These are phyloP conservation scores for Friedmanniomyces endolithicus DNA, from an alignment of 495 filamentous ascomycete species.

Conservation along the genomic window DNA sequence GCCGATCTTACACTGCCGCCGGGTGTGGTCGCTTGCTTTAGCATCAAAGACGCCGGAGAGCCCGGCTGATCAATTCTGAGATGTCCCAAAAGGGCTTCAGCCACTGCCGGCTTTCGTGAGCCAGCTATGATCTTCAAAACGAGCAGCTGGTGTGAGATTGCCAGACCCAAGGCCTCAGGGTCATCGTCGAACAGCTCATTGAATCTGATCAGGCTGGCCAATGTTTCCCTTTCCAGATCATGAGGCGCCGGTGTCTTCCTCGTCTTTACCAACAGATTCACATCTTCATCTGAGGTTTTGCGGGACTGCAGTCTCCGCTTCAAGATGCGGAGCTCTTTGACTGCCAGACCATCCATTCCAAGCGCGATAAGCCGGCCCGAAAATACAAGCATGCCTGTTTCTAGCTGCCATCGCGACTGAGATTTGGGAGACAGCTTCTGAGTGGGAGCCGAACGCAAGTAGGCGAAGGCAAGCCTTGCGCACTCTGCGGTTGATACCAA, in stretches of 20 bases:
- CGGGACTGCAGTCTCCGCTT: constrained; percentile 42
- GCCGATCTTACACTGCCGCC: constrained; percentile 43
- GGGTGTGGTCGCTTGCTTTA: constrained; percentile 37
- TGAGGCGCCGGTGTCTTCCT: neutral
- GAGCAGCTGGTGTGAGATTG: constrained; percentile 33
- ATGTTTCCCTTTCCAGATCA: constrained; percentile 28
- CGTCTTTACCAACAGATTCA: neutral
- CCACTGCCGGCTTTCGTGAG: constrained; percentile 27
- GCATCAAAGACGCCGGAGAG: constrained; percentile 56
- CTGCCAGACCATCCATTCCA: constrained; percentile 60
- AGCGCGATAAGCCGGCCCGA: constrained; percentile 59
- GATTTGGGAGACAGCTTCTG: constrained; percentile 31
- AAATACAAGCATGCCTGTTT: constrained; percentile 70
- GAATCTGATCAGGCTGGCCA: constrained; percentile 56
- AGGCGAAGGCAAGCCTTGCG: constrained; percentile 57
- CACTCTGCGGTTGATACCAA: constrained; percentile 52
- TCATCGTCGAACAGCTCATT: constrained; percentile 2
- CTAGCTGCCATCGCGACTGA: constrained; percentile 59
- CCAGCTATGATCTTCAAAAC: constrained; percentile 39
- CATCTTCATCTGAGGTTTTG: neutral
- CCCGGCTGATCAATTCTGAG: constrained; percentile 37
- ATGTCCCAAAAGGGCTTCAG: constrained; percentile 25
- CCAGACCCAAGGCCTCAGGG: constrained; percentile 22
- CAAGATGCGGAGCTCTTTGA: constrained; percentile 60
- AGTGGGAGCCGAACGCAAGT: constrained; percentile 48